Base-by-base conservation (phyloP, 2,329 filamentous ascomycete species). In the Dothideomycetes sp. region DNA sequence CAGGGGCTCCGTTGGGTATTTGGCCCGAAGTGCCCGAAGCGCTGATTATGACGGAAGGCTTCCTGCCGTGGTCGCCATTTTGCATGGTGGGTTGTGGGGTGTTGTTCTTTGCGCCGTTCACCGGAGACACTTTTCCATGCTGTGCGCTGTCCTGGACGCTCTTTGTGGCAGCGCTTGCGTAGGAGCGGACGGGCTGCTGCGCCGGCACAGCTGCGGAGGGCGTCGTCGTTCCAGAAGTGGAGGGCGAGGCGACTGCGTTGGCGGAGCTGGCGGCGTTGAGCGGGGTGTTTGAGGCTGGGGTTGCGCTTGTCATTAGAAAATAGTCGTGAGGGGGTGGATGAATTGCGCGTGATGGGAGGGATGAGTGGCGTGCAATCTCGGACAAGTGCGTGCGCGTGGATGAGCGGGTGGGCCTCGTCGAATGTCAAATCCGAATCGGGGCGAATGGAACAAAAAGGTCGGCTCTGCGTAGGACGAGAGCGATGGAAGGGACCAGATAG, bases 31-130 rank as follows among this genome's bases (percentile, higher is more conserved):
- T 76, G 51, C 82, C 84, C 57, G 84, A 83, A 52, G 86, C 81
- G 61, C 77, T 87, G 69, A 95, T 94, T 54, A 88, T 94, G 55
- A 94, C 82, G 14, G 89, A 94, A 48, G 79, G 79, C 66, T 94
- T 94, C 59, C 86, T 78, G 57, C 71, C 74, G 68, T 96, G 88
- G 52, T 86, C 80, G 39, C 48, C 46, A 43, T 61, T 55, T 34
- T 59, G 54, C 31, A 60, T 58, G 43, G 61, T 61, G 48, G 58
- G 54, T 45, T 35, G 54, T 72, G 56, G 71, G 70, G 55, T 69
- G 75, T 33, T 42, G 36, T 12, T 38, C 41, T 82, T 83, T 73
- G 22, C 22, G 22, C 85, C 85, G 74, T 94, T 94, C 74, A 93
- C 76, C 61, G 83, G 77, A 70, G 84, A 79, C 55, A 77, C 63